Evolutionary conservation across 148 eudicot genomes (phyloP).

Genomic region (Arctostaphylos glauca): DNA sequence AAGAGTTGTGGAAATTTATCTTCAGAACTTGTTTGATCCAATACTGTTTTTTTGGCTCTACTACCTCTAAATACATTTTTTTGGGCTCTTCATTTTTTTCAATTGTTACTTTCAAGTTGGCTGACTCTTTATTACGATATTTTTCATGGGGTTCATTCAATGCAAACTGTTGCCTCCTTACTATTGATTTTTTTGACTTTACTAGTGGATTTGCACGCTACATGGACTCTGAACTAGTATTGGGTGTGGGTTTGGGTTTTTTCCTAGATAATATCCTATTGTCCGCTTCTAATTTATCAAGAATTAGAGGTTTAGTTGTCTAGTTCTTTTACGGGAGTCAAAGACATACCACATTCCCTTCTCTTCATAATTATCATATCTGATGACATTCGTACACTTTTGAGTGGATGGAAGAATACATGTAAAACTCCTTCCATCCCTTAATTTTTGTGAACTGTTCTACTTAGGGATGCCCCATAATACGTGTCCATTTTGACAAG

Average conservation of each 20-base stretch:
- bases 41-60: background rate
- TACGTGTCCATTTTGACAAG: no score
- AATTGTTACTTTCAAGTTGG: background rate
- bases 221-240: background rate
- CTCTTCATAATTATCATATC: background rate
- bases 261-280: background rate
- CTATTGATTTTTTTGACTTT: background rate
- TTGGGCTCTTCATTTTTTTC: background rate
- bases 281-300: background rate
- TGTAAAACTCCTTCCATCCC: background rate
- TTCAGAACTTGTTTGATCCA: background rate
- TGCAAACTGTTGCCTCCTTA: background rate
- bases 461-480: no score
- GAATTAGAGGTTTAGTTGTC: background rate
- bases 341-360: background rate
- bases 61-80: background rate
- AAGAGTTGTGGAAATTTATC: background rate
- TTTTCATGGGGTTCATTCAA: background rate
- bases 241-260: background rate
- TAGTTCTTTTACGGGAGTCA: background rate
- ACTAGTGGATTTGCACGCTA: background rate
- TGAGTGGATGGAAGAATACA: background rate
- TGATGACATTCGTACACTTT: background rate
- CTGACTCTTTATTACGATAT: background rate
- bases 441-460: no score